Base-by-base conservation (phyloP, 768 basidiomycete genomes). In the Tylopilus rubrobrunneus region DNA sequence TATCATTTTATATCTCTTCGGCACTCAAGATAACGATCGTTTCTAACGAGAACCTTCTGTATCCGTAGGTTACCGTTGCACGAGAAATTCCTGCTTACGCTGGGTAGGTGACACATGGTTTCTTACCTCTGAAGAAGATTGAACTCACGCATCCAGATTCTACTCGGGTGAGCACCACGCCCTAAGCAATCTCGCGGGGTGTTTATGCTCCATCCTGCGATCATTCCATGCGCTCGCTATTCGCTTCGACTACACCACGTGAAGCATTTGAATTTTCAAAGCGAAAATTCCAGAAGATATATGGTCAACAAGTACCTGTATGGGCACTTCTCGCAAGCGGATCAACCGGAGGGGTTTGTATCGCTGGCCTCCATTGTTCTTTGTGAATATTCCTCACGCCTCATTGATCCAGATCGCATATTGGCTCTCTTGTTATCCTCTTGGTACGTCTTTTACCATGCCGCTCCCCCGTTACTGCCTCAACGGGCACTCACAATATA, bases 41-140 rank as follows among this genome's bases (percentile, higher is more conserved):
- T 31, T 44, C 59, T 62, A 9, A 58, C 36, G n/a, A 11, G 23
- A 8, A 25, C 40, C 8, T 8, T 33, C 5, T 28, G 14, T 7
- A 23, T 27, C 27, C 36, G 10, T 62, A 95, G 93, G 79, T 93
- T 12, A 98, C 97, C 0, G 83, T 98, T 19, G 84, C 85, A 1
- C 79, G 95, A 60, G 97, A 99, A 71, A 93, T 98, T 34, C 97
- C 97, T 2, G 96, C 94, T 9, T 98, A 98, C 66, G 94, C 95
- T 31, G 93, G 89, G 84, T 70, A 46, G 28, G 58, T 49, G 9
- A 23, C 15, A 7, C 31, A 23, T 46, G 25, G 0, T 34, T 39
- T 21, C 7, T 41, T 1, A 29, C 21, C 4, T 23, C 31, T 9
- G 7, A 23, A n/a, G 34, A 36, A 17, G 25, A 41, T 31, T 7